These are phyloP conservation scores for Heterobasidion annosum DNA, from an alignment of 1,284 basidiomycete genomes.

Conservation along the genomic window DNA sequence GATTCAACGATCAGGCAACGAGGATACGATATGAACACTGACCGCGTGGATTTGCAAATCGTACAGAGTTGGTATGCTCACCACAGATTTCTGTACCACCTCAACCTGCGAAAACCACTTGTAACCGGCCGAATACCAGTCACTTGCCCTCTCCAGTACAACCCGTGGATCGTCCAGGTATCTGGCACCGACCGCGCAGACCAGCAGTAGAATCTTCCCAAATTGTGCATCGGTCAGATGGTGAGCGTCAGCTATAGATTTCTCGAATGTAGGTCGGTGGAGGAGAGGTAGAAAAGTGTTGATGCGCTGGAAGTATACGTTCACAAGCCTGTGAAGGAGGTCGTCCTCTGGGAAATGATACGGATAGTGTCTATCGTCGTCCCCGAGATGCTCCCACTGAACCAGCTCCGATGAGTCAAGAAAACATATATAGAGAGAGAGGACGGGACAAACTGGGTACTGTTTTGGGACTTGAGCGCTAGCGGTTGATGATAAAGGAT, in stretches of 20 bases:
- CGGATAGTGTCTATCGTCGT: not conserved
- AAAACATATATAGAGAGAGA: no score
- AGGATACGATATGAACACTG: constrained; percentile 2
- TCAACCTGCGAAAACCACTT: constrained; percentile 65
- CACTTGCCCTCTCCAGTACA: constrained; percentile 24
- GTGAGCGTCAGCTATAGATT: not conserved
- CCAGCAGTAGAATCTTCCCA: not conserved
- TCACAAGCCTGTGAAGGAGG: not conserved
- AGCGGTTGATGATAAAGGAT: not conserved
- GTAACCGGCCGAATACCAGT: constrained; percentile 60
- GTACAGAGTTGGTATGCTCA: constrained; percentile 53
- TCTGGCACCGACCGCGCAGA: not conserved
- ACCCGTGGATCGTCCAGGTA: not conserved
- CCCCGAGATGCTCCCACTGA: constrained; percentile 31
- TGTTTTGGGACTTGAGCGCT: no score
- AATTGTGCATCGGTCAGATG: not conserved
- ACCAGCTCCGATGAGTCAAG: not conserved
- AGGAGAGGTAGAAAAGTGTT: not conserved
- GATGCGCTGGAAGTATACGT: not conserved
- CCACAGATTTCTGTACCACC: constrained; percentile 34
- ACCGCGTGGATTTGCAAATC: constrained; percentile 64
- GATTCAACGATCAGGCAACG: constrained; percentile 18
- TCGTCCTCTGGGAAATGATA: not conserved
- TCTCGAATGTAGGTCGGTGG: not conserved
- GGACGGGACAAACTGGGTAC: no score